A percentile compares a stretch with the other conserved stretches of the same genome.
Conservation (phyloP, 768 basidiomycete genomes). For the Lactarius quietus region DNA sequence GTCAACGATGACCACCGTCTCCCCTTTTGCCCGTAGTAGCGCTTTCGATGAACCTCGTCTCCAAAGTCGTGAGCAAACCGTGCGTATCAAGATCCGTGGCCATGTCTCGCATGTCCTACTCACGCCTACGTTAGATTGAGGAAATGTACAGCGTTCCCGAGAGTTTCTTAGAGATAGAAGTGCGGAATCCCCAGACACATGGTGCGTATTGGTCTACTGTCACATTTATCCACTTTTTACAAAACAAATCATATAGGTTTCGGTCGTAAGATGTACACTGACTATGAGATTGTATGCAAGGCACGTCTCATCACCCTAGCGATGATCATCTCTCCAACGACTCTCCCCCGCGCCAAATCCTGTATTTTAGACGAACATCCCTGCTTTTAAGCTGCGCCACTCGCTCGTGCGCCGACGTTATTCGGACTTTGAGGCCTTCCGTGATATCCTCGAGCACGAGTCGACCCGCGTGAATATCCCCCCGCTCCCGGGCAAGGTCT, state of each 20-base stretch:
- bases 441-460: constrained; percentile 96
- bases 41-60: constrained; percentile 40
- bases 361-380: constrained; percentile 84
- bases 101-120: neutral
- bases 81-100: constrained; percentile 25
- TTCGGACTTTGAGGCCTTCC: constrained; percentile 81
- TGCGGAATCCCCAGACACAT: constrained; percentile 94
- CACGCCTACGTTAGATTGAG: constrained; percentile 62
- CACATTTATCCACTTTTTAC: neutral
- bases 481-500: constrained; percentile 94
- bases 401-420: constrained; percentile 62
- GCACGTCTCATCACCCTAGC: constrained; percentile 39
- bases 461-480: constrained; percentile 98
- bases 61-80: constrained; percentile 39
- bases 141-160: constrained; percentile 99
- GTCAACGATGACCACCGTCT: constrained; percentile 38
- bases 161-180: constrained; percentile 96
- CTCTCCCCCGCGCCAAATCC: neutral
- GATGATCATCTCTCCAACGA: neutral
- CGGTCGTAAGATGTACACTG: constrained; percentile 98
- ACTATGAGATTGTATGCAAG: constrained; percentile 98
- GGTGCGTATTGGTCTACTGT: constrained; percentile 46
- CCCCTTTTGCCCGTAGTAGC: constrained; percentile 41
- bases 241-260: constrained; percentile 53
- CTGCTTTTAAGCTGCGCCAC: constrained; percentile 89